These are phyloP conservation scores for Chaetomiaceae sp. DNA, from an alignment of 2,329 filamentous ascomycete species.

Conservation along the genomic window DNA sequence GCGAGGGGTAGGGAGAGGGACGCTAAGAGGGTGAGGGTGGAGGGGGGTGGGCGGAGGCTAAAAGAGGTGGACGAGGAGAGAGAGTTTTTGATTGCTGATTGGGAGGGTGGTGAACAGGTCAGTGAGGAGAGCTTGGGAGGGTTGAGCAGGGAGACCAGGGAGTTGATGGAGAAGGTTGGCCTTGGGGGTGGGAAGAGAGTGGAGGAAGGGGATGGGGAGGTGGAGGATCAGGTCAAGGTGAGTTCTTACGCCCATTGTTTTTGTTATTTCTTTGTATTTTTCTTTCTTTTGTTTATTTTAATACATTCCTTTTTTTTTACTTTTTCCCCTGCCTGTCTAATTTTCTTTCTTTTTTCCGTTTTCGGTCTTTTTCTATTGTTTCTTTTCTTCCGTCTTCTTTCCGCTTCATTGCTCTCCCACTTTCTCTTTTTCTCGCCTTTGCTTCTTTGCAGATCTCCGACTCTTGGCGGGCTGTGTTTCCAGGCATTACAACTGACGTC, in stretches of 20 bases:
- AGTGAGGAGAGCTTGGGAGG: slow-evolving; percentile 44
- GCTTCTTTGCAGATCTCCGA: too few species aligned
- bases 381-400: too few species aligned
- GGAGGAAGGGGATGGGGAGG: slow-evolving; percentile 38
- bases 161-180: slow-evolving; percentile 64
- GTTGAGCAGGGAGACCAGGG: slow-evolving; percentile 70
- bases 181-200: slow-evolving; percentile 34
- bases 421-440: too few species aligned
- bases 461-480: not conserved
- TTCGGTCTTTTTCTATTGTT: too few species aligned
- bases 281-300: too few species aligned
- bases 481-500: not conserved
- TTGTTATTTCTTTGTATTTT: too few species aligned
- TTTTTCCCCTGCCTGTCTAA: too few species aligned
- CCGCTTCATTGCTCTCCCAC: too few species aligned
- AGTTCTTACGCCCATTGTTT: too few species aligned
- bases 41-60: slow-evolving; percentile 47
- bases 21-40: slow-evolving; percentile 54
- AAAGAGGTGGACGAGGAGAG: slow-evolving; percentile 53
- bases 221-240: slow-evolving; percentile 66
- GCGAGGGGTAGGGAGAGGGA: slow-evolving; percentile 26
- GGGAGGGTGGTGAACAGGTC: slow-evolving; percentile 45
- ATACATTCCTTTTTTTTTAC: not conserved
- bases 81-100: slow-evolving; percentile 70
- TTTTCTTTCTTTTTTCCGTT: too few species aligned